These are phyloP conservation scores for Przewalskia tangutica DNA, from an alignment of 257 asterid genomes.

Conservation along the genomic window DNA sequence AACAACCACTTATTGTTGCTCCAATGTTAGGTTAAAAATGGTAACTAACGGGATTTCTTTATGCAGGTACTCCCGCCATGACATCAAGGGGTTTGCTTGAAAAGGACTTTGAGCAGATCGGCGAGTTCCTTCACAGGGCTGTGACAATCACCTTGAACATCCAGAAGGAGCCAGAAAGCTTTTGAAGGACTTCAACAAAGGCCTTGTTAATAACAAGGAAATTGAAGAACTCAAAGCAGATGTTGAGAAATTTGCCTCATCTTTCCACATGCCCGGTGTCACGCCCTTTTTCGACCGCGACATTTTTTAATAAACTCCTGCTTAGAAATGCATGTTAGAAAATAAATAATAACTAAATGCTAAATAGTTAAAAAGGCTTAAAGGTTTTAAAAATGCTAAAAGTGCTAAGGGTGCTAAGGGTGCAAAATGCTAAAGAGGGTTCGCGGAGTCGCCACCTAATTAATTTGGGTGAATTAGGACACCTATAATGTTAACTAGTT, in stretches of 20 bases:
- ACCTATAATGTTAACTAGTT: too few relatives aligned
- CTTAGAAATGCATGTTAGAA: too few relatives aligned
- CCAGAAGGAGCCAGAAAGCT: slow-evolving; percentile 86
- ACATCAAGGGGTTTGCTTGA: slow-evolving; percentile 90
- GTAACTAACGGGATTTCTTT: neutral
- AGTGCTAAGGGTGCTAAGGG: too few relatives aligned
- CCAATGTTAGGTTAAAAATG: neutral
- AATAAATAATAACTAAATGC: too few relatives aligned
- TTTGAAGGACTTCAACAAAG: slow-evolving; percentile 93
- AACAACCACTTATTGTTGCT: neutral
- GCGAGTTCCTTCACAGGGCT: slow-evolving; percentile 86
- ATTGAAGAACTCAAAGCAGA: slow-evolving; percentile 89
- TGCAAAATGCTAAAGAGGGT: too few relatives aligned
- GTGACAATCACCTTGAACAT: slow-evolving; percentile 69
- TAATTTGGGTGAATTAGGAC: too few relatives aligned
- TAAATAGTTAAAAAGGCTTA: too few relatives aligned
- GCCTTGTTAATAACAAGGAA: slow-evolving; percentile 72
- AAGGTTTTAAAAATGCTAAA: too few relatives aligned
- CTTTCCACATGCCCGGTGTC: slow-evolving; percentile 96
- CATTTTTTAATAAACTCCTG: too few relatives aligned
- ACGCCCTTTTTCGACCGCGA: too few relatives aligned
- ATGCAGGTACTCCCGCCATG: slow-evolving; percentile 92
- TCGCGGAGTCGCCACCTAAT: too few relatives aligned
- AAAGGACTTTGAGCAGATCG: slow-evolving; percentile 95
- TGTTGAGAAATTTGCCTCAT: slow-evolving; percentile 71